These are phyloP conservation scores for Chloranthus sessilifolius DNA, from an alignment of 164 flowering plant genomes.

Conservation along the genomic window DNA sequence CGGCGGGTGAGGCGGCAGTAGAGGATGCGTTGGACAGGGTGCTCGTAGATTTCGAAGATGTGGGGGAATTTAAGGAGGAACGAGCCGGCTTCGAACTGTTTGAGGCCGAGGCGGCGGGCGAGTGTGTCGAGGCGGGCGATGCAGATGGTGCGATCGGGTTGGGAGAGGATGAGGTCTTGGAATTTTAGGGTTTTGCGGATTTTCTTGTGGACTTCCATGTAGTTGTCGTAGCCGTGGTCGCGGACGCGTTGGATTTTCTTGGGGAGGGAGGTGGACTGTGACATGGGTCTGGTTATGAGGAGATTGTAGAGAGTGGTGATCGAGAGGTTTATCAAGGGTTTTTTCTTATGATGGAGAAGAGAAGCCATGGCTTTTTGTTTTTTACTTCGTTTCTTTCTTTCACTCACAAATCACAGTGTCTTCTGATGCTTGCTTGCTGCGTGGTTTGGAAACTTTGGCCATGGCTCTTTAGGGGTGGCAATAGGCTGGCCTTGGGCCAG, in stretches of 20 bases:
- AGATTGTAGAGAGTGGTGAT: not conserved
- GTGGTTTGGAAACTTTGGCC: too few relatives aligned
- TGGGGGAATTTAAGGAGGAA: slow-evolving; percentile 92
- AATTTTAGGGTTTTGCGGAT: slow-evolving; percentile 67
- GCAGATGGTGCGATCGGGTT: slow-evolving; percentile 47
- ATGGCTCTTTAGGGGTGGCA: too few relatives aligned
- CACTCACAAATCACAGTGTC: too few relatives aligned
- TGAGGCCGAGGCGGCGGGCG: slow-evolving; percentile 77
- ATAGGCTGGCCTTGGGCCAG: too few relatives aligned
- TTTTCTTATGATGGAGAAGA: not conserved
- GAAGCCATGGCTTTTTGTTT: not conserved
- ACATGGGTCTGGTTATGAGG: slow-evolving; percentile 22
- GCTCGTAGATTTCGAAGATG: slow-evolving; percentile 79
- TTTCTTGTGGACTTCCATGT: slow-evolving; percentile 93
- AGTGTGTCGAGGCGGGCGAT: slow-evolving; percentile 60
- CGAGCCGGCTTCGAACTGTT: slow-evolving; percentile 61
- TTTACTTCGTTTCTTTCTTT: not conserved
- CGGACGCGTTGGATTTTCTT: slow-evolving; percentile 62
- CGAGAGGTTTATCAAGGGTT: not conserved
- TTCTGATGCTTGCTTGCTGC: too few relatives aligned
- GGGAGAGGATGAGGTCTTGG: slow-evolving; percentile 60
- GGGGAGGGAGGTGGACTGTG: slow-evolving; percentile 77
- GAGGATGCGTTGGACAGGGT: slow-evolving; percentile 84
- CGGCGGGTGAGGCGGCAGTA: slow-evolving; percentile 66
- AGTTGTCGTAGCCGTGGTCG: slow-evolving; percentile 85